Percentiles rank a stretch among this genome's conserved stretches.
These are phyloP conservation scores for Papiliotrema fonsecae DNA, from an alignment of 1,284 basidiomycete genomes.

Conservation along the genomic window DNA sequence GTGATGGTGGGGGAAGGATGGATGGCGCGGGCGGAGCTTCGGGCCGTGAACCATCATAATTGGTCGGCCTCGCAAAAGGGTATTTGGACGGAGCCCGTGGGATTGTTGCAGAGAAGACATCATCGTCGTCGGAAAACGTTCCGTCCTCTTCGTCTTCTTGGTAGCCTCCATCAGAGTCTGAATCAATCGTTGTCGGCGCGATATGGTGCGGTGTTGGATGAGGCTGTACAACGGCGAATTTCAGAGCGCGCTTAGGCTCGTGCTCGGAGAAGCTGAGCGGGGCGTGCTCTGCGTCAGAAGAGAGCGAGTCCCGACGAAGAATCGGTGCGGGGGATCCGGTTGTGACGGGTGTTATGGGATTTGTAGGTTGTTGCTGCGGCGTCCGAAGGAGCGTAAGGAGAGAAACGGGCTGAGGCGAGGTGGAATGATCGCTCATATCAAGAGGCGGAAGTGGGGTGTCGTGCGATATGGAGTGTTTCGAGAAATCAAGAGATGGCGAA, in stretches of 20 bases:
- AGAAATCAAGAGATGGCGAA: neutral
- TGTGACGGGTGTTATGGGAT: neutral
- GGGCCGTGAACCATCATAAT: constrained; percentile 13
- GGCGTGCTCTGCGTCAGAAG: neutral
- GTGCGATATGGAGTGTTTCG: neutral
- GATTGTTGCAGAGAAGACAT: constrained; percentile 9
- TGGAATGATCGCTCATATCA: neutral
- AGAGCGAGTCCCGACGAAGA: neutral
- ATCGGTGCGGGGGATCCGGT: neutral
- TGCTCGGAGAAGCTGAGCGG: neutral
- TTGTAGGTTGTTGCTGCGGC: neutral
- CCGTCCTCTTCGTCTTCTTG: constrained; percentile 38
- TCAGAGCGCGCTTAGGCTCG: neutral
- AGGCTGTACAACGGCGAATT: constrained; percentile 1
- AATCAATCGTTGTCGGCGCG: neutral
- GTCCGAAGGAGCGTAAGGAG: neutral
- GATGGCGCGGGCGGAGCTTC: constrained; percentile 14
- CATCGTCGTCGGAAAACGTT: constrained; percentile 26
- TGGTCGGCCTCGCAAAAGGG: constrained; percentile 25
- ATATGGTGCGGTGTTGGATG: neutral
- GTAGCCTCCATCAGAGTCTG: constrained; percentile 25
- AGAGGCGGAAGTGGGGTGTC: neutral
- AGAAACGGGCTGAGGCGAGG: neutral
- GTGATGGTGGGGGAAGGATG: constrained; percentile 22
- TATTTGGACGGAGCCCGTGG: constrained; percentile 9